phyloP scores from a whole-genome alignment of 2,329 filamentous ascomycete species.

The Chaetomium globosum region DNA sequence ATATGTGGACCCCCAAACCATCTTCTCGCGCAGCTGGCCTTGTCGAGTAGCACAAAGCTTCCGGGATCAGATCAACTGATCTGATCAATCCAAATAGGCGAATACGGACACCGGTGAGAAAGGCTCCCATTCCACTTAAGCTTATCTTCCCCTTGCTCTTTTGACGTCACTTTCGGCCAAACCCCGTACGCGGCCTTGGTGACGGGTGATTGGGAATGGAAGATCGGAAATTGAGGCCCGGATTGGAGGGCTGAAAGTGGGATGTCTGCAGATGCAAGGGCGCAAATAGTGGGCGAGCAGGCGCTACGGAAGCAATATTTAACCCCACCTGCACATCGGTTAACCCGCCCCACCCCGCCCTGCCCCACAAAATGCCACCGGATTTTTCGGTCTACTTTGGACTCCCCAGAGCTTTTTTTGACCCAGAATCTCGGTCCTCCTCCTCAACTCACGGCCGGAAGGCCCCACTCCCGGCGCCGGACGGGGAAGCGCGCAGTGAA shows the following conservation, averaged over 20 bases:
- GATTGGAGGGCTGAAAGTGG: no score
- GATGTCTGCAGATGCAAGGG: constrained; percentile 1
- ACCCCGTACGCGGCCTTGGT: background rate
- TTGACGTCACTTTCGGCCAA: constrained; percentile 20
- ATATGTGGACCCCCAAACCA: background rate
- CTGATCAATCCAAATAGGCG: background rate
- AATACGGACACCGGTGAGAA: background rate
- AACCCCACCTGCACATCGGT: constrained; percentile 27
- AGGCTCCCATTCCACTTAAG: no score
- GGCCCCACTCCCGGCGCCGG: constrained; percentile 15
- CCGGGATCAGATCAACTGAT: background rate
- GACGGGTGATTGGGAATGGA: background rate
- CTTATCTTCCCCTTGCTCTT: background rate
- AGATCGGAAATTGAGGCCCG: background rate
- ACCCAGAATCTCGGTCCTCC: constrained; percentile 4
- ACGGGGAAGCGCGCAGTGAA: constrained; percentile 8
- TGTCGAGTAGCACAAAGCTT: background rate
- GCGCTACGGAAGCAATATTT: background rate
- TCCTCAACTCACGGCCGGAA: constrained; percentile 17
- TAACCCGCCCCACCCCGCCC: background rate
- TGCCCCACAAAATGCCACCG: background rate
- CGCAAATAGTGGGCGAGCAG: background rate
- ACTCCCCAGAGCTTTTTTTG: constrained; percentile 17
- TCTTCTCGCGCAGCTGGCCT: background rate
- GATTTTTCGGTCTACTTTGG: constrained; percentile 24